Conservation (phyloP, 208 protist species). For the Trypanosoma avium region DNA sequence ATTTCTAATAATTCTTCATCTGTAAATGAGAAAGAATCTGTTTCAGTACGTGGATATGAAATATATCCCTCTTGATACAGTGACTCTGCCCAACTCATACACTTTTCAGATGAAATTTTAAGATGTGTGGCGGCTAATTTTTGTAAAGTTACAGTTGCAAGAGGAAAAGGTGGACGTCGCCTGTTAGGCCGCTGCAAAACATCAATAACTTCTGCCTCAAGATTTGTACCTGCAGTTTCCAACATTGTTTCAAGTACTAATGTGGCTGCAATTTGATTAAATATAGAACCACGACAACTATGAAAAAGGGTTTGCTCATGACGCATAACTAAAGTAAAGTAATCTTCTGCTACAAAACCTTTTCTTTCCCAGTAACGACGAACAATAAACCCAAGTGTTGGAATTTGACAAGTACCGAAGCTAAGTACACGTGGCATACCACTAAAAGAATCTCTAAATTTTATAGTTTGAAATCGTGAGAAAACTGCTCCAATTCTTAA, state of each 20-base stretch:
- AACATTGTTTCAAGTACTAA: conserved; percentile 75
- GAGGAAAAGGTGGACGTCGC: conserved; percentile 88
- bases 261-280: conserved; percentile 74
- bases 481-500: conserved; percentile 96
- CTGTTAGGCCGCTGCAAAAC: conserved; percentile 76
- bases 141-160: conserved; percentile 98
- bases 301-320: conserved; percentile 64
- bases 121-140: conserved; percentile 94
- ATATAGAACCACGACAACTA: conserved; percentile 65
- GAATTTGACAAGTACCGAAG: conserved; percentile 97
- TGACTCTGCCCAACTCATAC: conserved; percentile 94
- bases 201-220: conserved; percentile 47
- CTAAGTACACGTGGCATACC: conserved; percentile 67
- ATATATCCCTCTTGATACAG: conserved; percentile 93
- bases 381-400: conserved; percentile 94
- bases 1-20: conserved; percentile 84
- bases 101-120: conserved; percentile 89
- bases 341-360: conserved; percentile 83
- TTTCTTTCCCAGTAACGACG: conserved; percentile 82
- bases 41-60: conserved; percentile 98
- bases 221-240: conserved; percentile 34
- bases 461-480: conserved; percentile 91
- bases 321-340: conserved; percentile 57
- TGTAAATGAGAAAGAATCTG: conserved; percentile 92
- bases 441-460: conserved; percentile 77